These are phyloP conservation scores for Cyberlindnera lachancei DNA, from an alignment of 805 yeast genomes.

Conservation along the genomic window DNA sequence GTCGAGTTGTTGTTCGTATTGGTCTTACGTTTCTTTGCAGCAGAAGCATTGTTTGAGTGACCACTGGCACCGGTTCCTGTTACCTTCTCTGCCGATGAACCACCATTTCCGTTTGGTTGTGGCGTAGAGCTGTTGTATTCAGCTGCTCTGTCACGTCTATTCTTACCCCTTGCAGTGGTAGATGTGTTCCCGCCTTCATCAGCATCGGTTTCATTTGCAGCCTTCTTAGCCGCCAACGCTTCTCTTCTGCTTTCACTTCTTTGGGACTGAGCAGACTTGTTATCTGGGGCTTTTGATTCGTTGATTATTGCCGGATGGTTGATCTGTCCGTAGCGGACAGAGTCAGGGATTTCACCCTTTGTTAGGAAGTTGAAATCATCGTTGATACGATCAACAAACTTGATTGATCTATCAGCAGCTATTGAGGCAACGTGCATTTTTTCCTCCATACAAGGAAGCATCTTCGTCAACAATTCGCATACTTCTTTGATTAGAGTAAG, in stretches of 20 bases:
- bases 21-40: conserved; percentile 22
- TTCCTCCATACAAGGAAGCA: conserved; percentile 90
- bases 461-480: conserved; percentile 43
- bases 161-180: conserved; percentile 12
- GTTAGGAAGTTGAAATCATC: conserved; percentile 72
- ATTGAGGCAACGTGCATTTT: conserved; percentile 95
- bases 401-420: conserved; percentile 70
- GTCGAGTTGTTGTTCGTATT: background rate
- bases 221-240: conserved; percentile 84
- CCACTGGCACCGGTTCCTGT: no score
- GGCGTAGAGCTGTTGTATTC: no score
- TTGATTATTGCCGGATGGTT: conserved; percentile 87
- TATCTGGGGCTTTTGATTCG: conserved; percentile 43
- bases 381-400: conserved; percentile 67
- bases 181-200: conserved; percentile 13
- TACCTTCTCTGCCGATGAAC: no score
- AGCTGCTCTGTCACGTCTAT: conserved; percentile 18
- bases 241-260: conserved; percentile 85
- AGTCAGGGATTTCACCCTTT: conserved; percentile 75
- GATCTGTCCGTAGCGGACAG: conserved; percentile 66
- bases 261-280: conserved; percentile 61
- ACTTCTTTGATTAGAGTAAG: conserved; percentile 28
- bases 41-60: conserved; percentile 18
- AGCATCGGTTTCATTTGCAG: conserved; percentile 30
- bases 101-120: no score